Evolutionary conservation across 441 rosid genomes (phyloP), one percentile per base, ranked within the genome.

Genomic region (Kokia cookei): DNA sequence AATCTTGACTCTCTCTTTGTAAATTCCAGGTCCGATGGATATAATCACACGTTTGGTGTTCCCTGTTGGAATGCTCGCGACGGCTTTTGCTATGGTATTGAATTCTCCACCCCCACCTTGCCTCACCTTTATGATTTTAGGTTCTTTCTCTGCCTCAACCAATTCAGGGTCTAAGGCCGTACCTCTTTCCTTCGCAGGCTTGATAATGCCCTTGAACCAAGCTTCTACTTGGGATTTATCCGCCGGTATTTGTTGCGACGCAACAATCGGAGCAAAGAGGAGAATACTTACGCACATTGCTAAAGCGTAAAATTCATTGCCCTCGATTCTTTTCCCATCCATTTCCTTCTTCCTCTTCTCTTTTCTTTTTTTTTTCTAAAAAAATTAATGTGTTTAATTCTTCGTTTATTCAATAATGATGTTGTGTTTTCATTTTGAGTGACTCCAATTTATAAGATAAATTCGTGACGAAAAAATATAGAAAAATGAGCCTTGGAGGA

Each of bases 91-190:
- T 13, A 89, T 14, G 1, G 82, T 89, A n/a, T 71, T 68, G 78
- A 83, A 86, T 0, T 87, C 72, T 10, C 90, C 90, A 0, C 62
- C 71, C 4, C 89, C 90, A 35, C 80, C 82, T 58, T 77, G 15
- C 8, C 66, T 69, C 0, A 89, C 89, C 78, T 13, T 82, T 27
- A 89, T 82, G 0, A 79, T 19, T 45, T 14, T 71, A 2, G 75
- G 26, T 0, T 7, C 3, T 0, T 65, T 75, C 69, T 86, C 86
- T 0, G 87, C 88, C 0, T 67, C 43, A 13, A 14, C 75, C 5
- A 87, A 83, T 24, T 65, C 65, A 0, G 86, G 70, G 72, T 89
- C 82, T 14, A 87, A 15, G 6, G 57, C 65, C 35, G 73, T 72
- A 42, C 70, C 78, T 0, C 86, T 73, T 0, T 2, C 6, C 0